A percentile compares a stretch with the other conserved stretches of the same genome.
phyloP scores from a whole-genome alignment of 164 flowering plant species.

The Chimonanthus praecox region DNA sequence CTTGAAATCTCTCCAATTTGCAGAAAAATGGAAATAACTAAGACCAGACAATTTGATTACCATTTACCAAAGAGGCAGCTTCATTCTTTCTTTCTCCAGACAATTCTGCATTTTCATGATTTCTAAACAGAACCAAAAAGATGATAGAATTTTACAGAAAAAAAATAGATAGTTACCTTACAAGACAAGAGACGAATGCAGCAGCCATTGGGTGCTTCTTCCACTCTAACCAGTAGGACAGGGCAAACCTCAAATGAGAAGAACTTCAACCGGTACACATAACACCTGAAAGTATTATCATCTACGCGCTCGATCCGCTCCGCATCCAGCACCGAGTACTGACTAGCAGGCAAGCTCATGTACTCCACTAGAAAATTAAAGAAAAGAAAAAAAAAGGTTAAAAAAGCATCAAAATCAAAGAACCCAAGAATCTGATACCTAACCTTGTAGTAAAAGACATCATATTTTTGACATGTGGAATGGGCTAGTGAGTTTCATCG shows the following conservation, averaged over 20 bases:
- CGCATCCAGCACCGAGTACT: conserved; percentile 91
- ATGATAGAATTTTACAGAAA: too few species aligned
- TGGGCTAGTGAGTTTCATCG: too few species aligned
- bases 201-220: conserved; percentile 75
- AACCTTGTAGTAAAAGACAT: too few species aligned
- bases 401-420: not conserved
- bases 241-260: conserved; percentile 88
- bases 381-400: not conserved
- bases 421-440: too few species aligned
- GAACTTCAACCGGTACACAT: conserved; percentile 70
- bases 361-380: conserved; percentile 52
- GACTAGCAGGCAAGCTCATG: conserved; percentile 95
- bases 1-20: too few species aligned
- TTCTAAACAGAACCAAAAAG: too few species aligned
- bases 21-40: too few species aligned
- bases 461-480: too few species aligned
- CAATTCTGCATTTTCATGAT: too few species aligned
- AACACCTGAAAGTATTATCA: conserved; percentile 77
- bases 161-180: conserved; percentile 38
- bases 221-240: conserved; percentile 75
- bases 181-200: conserved; percentile 84
- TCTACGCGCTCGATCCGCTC: conserved; percentile 89
- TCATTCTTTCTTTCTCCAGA: too few species aligned
- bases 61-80: too few species aligned
- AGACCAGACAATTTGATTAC: too few species aligned